Base-by-base conservation (phyloP, 2,329 filamentous ascomycete genomes). In the Ophiostoma ips region DNA sequence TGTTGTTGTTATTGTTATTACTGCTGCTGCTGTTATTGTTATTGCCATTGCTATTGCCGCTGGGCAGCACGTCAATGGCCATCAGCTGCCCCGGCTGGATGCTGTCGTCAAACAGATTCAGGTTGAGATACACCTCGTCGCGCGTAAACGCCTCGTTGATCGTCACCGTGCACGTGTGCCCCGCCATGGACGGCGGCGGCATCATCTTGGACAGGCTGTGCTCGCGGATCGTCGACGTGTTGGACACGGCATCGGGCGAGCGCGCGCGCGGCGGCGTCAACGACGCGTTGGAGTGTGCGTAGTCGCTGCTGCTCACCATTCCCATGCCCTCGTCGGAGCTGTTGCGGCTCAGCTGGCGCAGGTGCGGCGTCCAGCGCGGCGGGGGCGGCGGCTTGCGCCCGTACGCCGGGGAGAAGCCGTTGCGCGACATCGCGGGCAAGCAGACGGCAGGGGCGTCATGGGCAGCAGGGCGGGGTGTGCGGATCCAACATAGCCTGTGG, bases 61-160 rank as follows among this genome's bases (percentile, higher is more conserved):
- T 69, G 71, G 34, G 51, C 46, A 81, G 61, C 6, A 80, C 72
- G 19, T 82, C 71, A 50, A 94, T 81, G 58, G 87, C 83, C 65
- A 92, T 79, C 50, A 94, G 68, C 54, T 77, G 76, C 24, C 84
- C 85, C 0, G 78, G 70, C 51, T 75, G 74, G 55, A 87, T 71
- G 43, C 76, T 73, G 41, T 73, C 70, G 49, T 78, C 76, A 52
- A 90, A 77, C 15, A 81, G 72, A 50, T 85, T 80, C 52, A 83
- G 72, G 61, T 90, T 92, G 59, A 94, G 73, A 19, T 92, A 71
- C 41, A 92, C 81, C 58, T 90, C 86, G 59, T 94, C 85, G 51
- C 75, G 76, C 9, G 83, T 81, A 59, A 88, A 83, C 38, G 76
- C 79, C 56, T 94, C 86, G 62, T 89, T 84, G 57, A 80, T 71